Evolutionary conservation across 1,284 basidiomycete genomes (phyloP), one percentile per base, ranked within the genome.

Genomic region (Entoloma clypeatum): DNA sequence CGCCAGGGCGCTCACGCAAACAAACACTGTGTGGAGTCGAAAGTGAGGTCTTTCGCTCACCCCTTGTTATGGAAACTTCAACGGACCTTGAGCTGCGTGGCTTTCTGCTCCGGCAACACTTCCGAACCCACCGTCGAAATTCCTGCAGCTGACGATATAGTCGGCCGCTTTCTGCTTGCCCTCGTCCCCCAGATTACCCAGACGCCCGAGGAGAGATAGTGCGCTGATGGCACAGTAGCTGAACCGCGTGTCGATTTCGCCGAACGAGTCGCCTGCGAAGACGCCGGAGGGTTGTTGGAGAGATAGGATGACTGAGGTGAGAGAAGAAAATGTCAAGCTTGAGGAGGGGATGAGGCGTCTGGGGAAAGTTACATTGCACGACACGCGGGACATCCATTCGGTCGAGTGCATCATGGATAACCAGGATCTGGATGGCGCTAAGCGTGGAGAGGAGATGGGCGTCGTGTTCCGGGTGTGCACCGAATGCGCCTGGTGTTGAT

Each of bases 71-170:
- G 33, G 7, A 18, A 24, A 13, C 28, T 17, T 4, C 17, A 17
- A 56, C 74, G 31, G 43, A 93, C 93, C 90, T 76, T 94, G 91
- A 0, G 77, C 89, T 5, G 93, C 81, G 65, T 98, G 95, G 50
- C 86, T 92, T 67, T 99, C 95, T 1, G 89, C 92, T 0, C 93
- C 95, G 7, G 79, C 74, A 14, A 70, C 65, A 27, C 75, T 81
- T 8, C 95, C 95, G 54, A 96, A 99, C 0, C 93, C 95, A 3
- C 94, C 94, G 59, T 99, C 95, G 59, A 93, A 95, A 61, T 99
- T 99, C 57, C 74, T 75, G 62, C 94, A 96, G 24, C 74, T 68
- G 9, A 69, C 59, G 30, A 99, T 77, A 61, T 94, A 92, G 3
- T 63, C 69, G 5, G 91, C 75, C 0, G 91, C 83, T 49, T 74